Base-by-base conservation (phyloP, 805 yeast species). In the Jamesozyma hellenica region DNA sequence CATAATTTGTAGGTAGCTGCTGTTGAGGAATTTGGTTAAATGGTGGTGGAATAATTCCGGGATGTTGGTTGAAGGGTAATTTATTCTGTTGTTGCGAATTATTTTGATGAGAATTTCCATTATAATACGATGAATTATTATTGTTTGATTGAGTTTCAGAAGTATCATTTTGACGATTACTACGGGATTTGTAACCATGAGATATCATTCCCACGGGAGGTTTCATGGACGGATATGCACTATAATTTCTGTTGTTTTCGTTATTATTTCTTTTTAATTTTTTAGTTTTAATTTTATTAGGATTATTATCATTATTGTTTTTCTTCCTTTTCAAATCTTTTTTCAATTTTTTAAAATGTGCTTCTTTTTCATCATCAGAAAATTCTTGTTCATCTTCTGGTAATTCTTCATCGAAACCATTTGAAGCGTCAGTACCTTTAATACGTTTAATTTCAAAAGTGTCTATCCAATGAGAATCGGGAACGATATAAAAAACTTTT, bases 361-460 rank as follows among this genome's bases (percentile, higher is more conserved):
- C 72, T 58, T 92, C 97, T 44, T 74, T 75, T 55, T 90, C 97
- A 60, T 92, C 97, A 58, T 92, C 97, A 1, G 96, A 84, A 49
- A 80, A 90, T 56, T 90, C 97, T 58, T 85, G 94, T 58, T 92
- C 97, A 25, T 83, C 94, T 49, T 79, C 87, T 0, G 95, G 86
- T 25, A 90, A 62, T 53, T 92, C 98, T 63, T 92, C 97, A 59
- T 92, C 98, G 56, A 85, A 82, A 58, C 85, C 79, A 51, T 92
- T 92, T 53, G 94, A 82, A 0, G 98, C 98, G 64, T 92, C 98
- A 1, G 87, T 80, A 18, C 97, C 98, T 52, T 81, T 88, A 15
- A 78, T 42, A 17, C 70, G 64, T 50, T 77, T 83, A 40, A 88
- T 70, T 18, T 74, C 64, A 38, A 81, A 82, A 0, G 97, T 90